Conservation (phyloP, 164 flowering plant genomes). For the Akebia trifoliata region DNA sequence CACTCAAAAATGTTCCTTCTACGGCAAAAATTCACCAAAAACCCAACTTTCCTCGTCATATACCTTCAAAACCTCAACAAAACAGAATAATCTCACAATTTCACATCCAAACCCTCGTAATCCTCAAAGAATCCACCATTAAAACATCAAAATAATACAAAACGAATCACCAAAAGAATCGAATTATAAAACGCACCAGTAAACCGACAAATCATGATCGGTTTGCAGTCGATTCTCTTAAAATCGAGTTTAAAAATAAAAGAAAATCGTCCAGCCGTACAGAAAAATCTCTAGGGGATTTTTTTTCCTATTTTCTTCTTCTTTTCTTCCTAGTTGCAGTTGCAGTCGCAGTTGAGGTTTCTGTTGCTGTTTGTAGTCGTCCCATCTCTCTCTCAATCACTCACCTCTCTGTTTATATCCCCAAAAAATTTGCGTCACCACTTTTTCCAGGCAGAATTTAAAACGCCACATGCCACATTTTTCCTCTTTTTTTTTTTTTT, state of each 20-base stretch:
- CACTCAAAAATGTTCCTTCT: slow-evolving; percentile 19
- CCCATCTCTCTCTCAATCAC: slow-evolving; percentile 23
- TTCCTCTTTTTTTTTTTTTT: not conserved
- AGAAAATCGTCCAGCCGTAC: too few species aligned
- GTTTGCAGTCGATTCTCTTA: not conserved
- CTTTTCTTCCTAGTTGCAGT: slow-evolving; percentile 5
- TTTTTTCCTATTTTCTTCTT: slow-evolving; percentile 20
- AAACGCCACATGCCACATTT: too few species aligned
- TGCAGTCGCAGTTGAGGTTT: not conserved
- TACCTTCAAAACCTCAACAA: not conserved
- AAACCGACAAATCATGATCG: not conserved
- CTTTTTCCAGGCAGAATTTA: too few species aligned
- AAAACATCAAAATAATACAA: not conserved
- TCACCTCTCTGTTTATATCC: not conserved
- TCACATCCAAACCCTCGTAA: not conserved
- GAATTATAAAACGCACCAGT: slow-evolving; percentile 10
- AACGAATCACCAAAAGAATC: not conserved
- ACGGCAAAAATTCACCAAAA: slow-evolving; percentile 27
- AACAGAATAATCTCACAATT: not conserved
- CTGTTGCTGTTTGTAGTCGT: slow-evolving; percentile 2
- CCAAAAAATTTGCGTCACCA: not conserved
- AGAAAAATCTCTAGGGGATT: too few species aligned
- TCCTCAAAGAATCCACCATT: not conserved
- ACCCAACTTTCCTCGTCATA: not conserved
- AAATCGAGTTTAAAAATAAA: not conserved